A percentile compares a stretch with the other conserved stretches of the same genome.
phyloP scores from a whole-genome alignment of 2,329 filamentous ascomycete genomes.

The Erysiphe pulchra region DNA sequence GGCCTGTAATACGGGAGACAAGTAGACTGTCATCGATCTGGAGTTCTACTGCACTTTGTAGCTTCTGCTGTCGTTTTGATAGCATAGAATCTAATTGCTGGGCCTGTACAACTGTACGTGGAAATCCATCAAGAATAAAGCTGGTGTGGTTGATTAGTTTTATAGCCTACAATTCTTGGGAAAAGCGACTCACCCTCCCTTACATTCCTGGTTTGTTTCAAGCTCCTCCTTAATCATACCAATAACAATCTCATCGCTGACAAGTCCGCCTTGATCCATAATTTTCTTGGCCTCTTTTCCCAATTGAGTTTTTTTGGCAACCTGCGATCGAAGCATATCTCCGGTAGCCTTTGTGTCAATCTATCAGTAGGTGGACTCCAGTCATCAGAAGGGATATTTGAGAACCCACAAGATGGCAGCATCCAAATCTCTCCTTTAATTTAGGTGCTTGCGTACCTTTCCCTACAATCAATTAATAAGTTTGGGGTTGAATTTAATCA shows the following conservation, averaged over 20 bases:
- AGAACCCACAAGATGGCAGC: constrained; percentile 69
- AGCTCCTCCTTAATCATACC: constrained; percentile 99
- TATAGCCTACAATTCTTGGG: not conserved
- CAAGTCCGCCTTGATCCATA: constrained; percentile 93
- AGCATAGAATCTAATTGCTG: constrained; percentile 92
- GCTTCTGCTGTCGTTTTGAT: constrained; percentile 44
- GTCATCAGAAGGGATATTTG: constrained; percentile 2
- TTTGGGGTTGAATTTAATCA: constrained; percentile 2
- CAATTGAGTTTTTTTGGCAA: constrained; percentile 86
- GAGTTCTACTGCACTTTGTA: constrained; percentile 89
- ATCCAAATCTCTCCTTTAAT: constrained; percentile 94
- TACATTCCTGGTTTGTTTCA: constrained; percentile 81
- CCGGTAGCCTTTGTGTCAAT: constrained; percentile 50
- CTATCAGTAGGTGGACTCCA: not conserved
- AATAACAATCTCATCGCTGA: constrained; percentile 97
- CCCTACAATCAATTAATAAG: constrained; percentile 28
- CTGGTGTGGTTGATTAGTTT: constrained; percentile 19
- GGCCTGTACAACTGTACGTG: constrained; percentile 83
- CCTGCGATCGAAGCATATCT: constrained; percentile 96
- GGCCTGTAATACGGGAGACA: constrained; percentile 87
- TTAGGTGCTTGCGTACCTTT: constrained; percentile 97
- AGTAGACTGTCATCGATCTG: constrained; percentile 89
- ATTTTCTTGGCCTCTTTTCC: constrained; percentile 98
- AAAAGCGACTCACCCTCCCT: constrained; percentile 52
- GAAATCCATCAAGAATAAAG: constrained; percentile 98